These are phyloP conservation scores for Austroboletus niveus DNA, from an alignment of 1,284 basidiomycete species.

Conservation along the genomic window DNA sequence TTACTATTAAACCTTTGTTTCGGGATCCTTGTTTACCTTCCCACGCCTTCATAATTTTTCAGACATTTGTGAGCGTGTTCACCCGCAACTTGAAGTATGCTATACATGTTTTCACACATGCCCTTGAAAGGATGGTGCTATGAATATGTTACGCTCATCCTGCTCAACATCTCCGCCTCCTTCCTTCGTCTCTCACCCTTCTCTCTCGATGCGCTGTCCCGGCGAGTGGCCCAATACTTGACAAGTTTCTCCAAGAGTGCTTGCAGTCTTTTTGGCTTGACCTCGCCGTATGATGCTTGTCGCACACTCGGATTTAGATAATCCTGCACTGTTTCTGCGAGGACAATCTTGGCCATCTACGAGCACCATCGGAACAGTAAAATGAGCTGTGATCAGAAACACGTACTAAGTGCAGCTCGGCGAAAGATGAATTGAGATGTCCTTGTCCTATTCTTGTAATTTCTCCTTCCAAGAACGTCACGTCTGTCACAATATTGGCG, in stretches of 20 bases:
- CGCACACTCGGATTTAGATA: constrained; percentile 77
- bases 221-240: constrained; percentile 60
- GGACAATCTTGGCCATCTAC: constrained; percentile 77
- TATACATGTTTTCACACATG: constrained; percentile 14
- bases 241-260: constrained; percentile 80
- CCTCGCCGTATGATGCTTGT: constrained; percentile 66
- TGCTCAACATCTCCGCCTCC: constrained; percentile 77
- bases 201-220: constrained; percentile 57
- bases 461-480: constrained; percentile 83
- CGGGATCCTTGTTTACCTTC: constrained; percentile 23
- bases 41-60: constrained; percentile 5
- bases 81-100: constrained; percentile 10
- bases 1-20: constrained; percentile 26
- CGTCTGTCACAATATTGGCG: constrained; percentile 78
- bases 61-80: not conserved
- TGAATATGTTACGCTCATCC: constrained; percentile 31
- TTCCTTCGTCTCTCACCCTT: constrained; percentile 68
- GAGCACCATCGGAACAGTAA: constrained; percentile 9
- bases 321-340: constrained; percentile 73
- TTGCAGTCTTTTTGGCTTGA: constrained; percentile 76
- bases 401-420: constrained; percentile 78
- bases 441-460: constrained; percentile 70
- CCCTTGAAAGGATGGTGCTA: not conserved
- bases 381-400: not conserved
- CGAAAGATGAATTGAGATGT: constrained; percentile 74